Evolutionary conservation across 805 yeast species (phyloP).

Genomic region (Zygosaccharomyces pseudorouxii): DNA sequence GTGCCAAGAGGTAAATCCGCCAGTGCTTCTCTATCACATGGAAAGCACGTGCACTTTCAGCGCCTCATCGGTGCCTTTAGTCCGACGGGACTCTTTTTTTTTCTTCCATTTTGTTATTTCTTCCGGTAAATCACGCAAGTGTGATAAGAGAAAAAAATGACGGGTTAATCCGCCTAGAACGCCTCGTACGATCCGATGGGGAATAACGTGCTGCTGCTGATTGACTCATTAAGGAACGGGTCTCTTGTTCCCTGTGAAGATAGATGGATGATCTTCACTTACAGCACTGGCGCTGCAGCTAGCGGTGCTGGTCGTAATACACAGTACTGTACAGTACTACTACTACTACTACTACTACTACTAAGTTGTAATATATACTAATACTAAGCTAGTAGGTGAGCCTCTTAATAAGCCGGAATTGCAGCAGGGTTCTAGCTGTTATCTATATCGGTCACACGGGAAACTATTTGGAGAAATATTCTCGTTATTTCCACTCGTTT

Average conservation of each 20-base stretch:
- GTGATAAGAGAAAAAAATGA: neutral
- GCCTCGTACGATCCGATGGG: neutral
- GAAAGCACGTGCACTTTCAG: neutral
- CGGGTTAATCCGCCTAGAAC: neutral
- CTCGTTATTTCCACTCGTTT: no score
- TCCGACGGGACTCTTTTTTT: neutral
- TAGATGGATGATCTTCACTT: neutral
- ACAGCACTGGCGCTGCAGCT: neutral
- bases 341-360: no score
- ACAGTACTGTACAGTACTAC: no score
- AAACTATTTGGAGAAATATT: no score
- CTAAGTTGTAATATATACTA: no score
- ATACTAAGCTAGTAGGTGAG: no score
- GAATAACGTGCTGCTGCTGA: no score
- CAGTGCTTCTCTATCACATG: neutral
- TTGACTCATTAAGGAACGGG: neutral
- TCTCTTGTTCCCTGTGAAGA: neutral
- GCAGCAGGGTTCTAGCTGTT: no score
- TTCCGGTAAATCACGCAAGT: slow-evolving; percentile 5
- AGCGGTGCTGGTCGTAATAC: no score
- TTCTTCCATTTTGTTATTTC: neutral
- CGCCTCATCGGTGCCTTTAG: neutral
- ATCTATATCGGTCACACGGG: no score
- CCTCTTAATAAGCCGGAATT: no score
- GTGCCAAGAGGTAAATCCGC: neutral